phyloP scores from a whole-genome alignment of 2,329 filamentous ascomycete species.

The Plectosphaerella sp. region DNA sequence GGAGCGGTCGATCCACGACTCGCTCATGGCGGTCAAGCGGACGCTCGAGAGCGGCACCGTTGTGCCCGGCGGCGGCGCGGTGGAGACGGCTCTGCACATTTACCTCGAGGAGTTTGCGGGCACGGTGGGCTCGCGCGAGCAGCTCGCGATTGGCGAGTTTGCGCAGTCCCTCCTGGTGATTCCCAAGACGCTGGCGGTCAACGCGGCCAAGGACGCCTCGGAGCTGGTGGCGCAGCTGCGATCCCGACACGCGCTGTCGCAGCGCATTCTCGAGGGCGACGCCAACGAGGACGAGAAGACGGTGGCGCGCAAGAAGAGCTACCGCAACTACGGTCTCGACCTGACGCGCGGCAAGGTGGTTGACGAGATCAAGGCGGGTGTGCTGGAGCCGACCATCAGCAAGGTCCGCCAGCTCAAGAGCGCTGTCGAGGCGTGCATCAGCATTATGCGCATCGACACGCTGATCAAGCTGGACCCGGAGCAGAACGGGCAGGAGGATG shows the following conservation, averaged over 20 bases:
- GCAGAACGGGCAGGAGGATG: conserved; percentile 67
- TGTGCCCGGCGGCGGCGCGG: conserved; percentile 91
- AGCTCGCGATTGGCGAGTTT: conserved; percentile 96
- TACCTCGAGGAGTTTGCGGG: conserved; percentile 98
- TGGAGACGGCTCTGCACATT: conserved; percentile 98
- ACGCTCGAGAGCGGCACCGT: conserved; percentile 96
- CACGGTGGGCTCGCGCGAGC: conserved; percentile 93
- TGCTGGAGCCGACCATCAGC: conserved; percentile 95
- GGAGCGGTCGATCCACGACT: conserved; percentile 98
- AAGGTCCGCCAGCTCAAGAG: conserved; percentile 98
- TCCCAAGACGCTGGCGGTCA: conserved; percentile 93
- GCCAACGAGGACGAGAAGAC: conserved; percentile 82
- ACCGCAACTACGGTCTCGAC: conserved; percentile 98
- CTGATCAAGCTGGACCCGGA: conserved; percentile 97
- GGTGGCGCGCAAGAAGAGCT: conserved; percentile 89
- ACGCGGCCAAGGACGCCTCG: conserved; percentile 93
- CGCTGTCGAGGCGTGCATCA: conserved; percentile 96
- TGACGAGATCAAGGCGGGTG: conserved; percentile 90
- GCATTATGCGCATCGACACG: conserved; percentile 99
- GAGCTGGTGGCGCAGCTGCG: conserved; percentile 95
- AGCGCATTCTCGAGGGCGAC: conserved; percentile 85
- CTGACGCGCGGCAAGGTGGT: conserved; percentile 83
- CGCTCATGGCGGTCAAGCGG: conserved; percentile 92
- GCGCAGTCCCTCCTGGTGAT: conserved; percentile 91
- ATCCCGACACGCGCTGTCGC: conserved; percentile 87